Evolutionary conservation across 176 grass and related monocot species (phyloP).

Genomic region (Ananas comosus): DNA sequence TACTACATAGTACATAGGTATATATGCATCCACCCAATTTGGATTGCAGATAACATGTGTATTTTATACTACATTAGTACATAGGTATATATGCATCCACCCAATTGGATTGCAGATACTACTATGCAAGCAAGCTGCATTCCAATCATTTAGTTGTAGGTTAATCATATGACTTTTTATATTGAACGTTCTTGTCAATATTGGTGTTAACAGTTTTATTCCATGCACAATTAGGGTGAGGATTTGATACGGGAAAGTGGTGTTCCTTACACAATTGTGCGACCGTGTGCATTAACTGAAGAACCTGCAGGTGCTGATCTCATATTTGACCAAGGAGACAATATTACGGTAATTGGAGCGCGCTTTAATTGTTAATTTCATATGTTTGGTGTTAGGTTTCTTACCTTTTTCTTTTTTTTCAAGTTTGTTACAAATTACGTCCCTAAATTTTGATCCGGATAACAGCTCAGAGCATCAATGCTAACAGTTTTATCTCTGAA

Average conservation of each 20-base stretch:
- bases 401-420: background rate
- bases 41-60: background rate
- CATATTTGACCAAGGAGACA: conserved; percentile 96
- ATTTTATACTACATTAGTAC: background rate
- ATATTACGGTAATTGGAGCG: conserved; percentile 46
- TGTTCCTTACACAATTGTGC: conserved; percentile 63
- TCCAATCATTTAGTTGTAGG: background rate
- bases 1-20: background rate
- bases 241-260: conserved; percentile 89
- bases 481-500: too few species aligned
- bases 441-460: too few species aligned
- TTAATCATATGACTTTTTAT: background rate
- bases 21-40: background rate
- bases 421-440: background rate
- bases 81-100: background rate
- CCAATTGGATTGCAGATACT: background rate
- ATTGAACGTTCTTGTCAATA: background rate
- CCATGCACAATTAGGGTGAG: conserved; percentile 45
- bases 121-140: conserved; percentile 15
- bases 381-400: background rate
- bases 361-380: background rate
- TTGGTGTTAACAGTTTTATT: background rate
- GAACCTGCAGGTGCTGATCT: conserved; percentile 94
- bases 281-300: conserved; percentile 87
- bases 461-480: too few species aligned